Percentiles rank a stretch among this genome's conserved stretches.
Evolutionary conservation across 345 rosid species (phyloP).

Genomic region (Lepidium africanum): DNA sequence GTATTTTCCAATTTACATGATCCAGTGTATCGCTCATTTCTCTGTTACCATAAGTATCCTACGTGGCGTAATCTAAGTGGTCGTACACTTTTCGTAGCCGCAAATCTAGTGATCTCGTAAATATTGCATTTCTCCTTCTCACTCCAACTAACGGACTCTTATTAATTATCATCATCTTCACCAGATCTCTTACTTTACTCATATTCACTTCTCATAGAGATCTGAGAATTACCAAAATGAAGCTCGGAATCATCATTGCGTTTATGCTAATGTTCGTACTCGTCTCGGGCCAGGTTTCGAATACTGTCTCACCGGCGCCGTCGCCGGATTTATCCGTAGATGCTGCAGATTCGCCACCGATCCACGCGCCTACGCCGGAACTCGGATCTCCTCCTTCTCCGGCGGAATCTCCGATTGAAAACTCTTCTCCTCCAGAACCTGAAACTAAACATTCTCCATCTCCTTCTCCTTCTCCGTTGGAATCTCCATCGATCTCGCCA

Average conservation of each 20-base stretch:
- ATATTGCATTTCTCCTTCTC: not conserved
- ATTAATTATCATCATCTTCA: not conserved
- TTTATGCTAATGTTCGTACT: not conserved
- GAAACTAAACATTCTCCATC: conserved; percentile 16
- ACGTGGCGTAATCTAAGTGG: conserved; percentile 9
- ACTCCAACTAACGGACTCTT: not conserved
- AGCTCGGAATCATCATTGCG: not conserved
- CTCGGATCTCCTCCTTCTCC: conserved; percentile 11
- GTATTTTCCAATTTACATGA: not conserved
- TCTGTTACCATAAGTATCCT: not conserved
- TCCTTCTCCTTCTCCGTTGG: conserved; percentile 21
- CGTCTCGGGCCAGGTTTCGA: conserved; percentile 9
- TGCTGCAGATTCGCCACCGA: conserved; percentile 15
- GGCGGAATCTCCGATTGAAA: not conserved
- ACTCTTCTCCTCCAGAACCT: conserved; percentile 20
- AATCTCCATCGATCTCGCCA: conserved; percentile 9
- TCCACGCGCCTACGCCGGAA: not conserved
- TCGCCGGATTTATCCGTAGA: conserved; percentile 15
- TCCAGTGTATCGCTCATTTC: conserved; percentile 5
- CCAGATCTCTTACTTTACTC: conserved; percentile 5
- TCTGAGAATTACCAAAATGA: conserved; percentile 15
- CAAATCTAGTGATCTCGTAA: conserved; percentile 16
- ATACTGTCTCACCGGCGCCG: conserved; percentile 24
- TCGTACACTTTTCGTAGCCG: conserved; percentile 28
- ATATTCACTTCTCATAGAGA: not conserved